Percentiles rank a stretch among this genome's conserved stretches.
Evolutionary conservation across 345 rosid species (phyloP).

Genomic region (Rhizophora apiculata): DNA sequence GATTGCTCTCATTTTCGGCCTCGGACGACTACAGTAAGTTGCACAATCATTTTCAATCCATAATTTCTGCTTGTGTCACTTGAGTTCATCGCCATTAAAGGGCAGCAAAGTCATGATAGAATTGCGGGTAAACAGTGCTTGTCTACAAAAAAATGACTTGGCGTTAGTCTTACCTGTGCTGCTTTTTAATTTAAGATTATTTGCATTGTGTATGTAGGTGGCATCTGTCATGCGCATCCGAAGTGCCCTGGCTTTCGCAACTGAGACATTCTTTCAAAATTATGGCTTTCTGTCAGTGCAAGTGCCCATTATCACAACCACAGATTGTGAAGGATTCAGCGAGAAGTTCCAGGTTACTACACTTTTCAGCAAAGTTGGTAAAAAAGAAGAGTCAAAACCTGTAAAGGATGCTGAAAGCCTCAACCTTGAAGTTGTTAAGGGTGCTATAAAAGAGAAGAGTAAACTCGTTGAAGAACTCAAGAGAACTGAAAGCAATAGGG

Average conservation of each 20-base stretch:
- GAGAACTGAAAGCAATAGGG: slow-evolving; percentile 76
- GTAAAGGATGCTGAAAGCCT: slow-evolving; percentile 31
- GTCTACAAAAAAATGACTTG: not conserved
- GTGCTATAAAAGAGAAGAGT: slow-evolving; percentile 61
- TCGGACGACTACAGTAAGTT: slow-evolving; percentile 71
- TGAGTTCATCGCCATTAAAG: too few relatives aligned
- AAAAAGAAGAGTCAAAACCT: slow-evolving; percentile 32
- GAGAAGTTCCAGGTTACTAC: slow-evolving; percentile 63
- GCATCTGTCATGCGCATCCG: slow-evolving; percentile 71
- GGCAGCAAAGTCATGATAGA: too few relatives aligned
- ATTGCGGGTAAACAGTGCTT: too few relatives aligned
- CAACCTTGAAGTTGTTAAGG: slow-evolving; percentile 53
- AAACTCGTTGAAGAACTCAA: slow-evolving; percentile 62
- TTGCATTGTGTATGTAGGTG: slow-evolving; percentile 43
- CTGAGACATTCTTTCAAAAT: slow-evolving; percentile 65
- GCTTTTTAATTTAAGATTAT: slow-evolving; percentile 7
- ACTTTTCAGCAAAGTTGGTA: slow-evolving; percentile 31
- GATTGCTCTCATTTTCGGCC: slow-evolving; percentile 75
- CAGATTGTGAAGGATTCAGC: slow-evolving; percentile 55
- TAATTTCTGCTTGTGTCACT: too few relatives aligned
- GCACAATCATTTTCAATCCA: not conserved
- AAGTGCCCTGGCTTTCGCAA: slow-evolving; percentile 57
- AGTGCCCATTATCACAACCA: slow-evolving; percentile 72
- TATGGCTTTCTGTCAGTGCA: slow-evolving; percentile 67
- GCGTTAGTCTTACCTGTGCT: too few relatives aligned